Evolutionary conservation across 2,329 filamentous ascomycete species (phyloP).

Genomic region (Bipolaris bicolor): DNA sequence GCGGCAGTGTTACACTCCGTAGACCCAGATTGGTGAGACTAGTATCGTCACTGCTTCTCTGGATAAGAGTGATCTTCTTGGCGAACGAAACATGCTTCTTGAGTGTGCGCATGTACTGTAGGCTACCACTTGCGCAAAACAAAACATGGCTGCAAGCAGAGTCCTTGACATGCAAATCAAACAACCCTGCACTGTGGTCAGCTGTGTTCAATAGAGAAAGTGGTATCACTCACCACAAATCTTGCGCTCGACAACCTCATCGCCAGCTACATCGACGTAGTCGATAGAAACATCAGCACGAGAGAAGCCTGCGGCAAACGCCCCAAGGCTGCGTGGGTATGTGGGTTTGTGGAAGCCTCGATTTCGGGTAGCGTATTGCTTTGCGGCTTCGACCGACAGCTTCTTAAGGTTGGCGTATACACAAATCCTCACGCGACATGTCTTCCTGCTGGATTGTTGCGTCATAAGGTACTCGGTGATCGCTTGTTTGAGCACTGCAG

Average conservation of each 20-base stretch:
- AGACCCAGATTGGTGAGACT: background rate
- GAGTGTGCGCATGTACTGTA: background rate
- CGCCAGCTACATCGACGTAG: slow-evolving; percentile 6
- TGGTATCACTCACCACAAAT: slow-evolving; percentile 1
- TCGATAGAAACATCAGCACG: background rate
- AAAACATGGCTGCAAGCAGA: background rate
- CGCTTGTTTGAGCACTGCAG: background rate
- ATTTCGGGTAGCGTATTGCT: background rate
- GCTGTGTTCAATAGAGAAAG: background rate
- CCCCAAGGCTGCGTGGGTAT: background rate
- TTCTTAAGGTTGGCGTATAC: background rate
- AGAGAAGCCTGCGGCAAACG: slow-evolving; percentile 12
- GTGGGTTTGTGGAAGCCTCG: background rate
- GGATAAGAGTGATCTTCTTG: background rate
- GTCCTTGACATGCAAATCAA: background rate
- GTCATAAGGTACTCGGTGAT: background rate
- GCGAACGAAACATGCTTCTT: background rate
- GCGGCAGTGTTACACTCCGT: background rate
- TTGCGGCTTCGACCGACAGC: background rate
- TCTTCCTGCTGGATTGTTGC: background rate
- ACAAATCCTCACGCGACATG: background rate
- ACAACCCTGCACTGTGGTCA: background rate
- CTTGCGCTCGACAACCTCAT: slow-evolving; percentile 1
- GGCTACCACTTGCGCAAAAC: background rate
- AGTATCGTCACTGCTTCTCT: background rate